These are phyloP conservation scores for Carallia brachiata DNA, from an alignment of 345 rosid genomes.

Conservation along the genomic window DNA sequence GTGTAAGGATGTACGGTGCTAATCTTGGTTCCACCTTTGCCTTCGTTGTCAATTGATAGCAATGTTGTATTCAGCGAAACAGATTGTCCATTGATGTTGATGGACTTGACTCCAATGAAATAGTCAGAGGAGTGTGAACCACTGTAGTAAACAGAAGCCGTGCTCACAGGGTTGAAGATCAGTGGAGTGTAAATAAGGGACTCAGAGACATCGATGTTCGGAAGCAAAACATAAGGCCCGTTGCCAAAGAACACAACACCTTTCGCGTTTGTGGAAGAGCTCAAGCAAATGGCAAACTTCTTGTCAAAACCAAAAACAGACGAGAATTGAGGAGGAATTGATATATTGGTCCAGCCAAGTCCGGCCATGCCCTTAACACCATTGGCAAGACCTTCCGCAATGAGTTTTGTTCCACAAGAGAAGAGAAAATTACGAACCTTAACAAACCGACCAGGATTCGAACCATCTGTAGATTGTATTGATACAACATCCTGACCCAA, in stretches of 20 bases:
- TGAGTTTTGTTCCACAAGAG: not conserved
- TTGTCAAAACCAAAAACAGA: not conserved
- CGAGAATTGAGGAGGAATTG: not conserved
- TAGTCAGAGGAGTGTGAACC: not conserved
- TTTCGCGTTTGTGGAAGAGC: not conserved
- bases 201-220: not conserved
- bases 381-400: not conserved
- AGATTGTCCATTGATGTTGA: not conserved
- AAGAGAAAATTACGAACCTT: not conserved
- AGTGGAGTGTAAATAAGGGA: not conserved
- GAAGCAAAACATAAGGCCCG: not conserved
- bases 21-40: not conserved
- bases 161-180: not conserved
- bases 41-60: not conserved
- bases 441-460: not conserved
- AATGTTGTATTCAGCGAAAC: not conserved
- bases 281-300: not conserved
- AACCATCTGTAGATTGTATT: not conserved
- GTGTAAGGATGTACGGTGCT: not conserved
- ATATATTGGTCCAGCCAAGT: slow-evolving; percentile 9
- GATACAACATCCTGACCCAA: not conserved
- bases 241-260: not conserved
- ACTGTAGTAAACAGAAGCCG: not conserved
- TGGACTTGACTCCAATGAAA: not conserved
- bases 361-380: not conserved